Evolutionary conservation across 1,139 yeast genomes (phyloP).

Genomic region (Scheffersomyces insectosa): DNA sequence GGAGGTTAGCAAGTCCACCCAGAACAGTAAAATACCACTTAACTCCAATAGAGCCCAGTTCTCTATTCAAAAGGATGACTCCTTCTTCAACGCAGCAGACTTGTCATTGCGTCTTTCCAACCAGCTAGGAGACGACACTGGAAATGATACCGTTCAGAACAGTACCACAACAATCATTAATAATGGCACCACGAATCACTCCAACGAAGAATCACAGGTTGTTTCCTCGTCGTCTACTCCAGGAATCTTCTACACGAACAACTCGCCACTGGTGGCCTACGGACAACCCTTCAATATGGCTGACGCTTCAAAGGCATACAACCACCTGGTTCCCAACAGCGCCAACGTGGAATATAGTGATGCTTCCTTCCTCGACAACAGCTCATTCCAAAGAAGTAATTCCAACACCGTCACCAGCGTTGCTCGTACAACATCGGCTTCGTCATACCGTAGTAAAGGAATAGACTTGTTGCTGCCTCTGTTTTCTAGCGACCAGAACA

Average conservation of each 20-base stretch:
- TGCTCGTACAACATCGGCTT: too few relatives aligned
- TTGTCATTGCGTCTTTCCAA: slow-evolving; percentile 21
- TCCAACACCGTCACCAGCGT: not conserved
- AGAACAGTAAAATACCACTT: too few relatives aligned
- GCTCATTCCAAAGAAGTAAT: not conserved
- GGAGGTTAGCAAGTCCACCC: not conserved
- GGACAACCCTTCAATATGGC: not conserved
- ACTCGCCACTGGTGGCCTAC: not conserved
- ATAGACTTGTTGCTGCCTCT: slow-evolving; percentile 34
- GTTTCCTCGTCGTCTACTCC: slow-evolving; percentile 21
- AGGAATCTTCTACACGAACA: slow-evolving; percentile 11
- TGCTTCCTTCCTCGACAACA: slow-evolving; percentile 5
- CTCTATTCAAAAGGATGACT: not conserved
- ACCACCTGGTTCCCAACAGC: not conserved
- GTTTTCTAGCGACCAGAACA: slow-evolving; percentile 12
- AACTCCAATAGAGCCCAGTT: too few relatives aligned
- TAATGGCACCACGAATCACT: slow-evolving; percentile 10
- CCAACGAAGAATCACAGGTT: slow-evolving; percentile 4
- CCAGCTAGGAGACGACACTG: not conserved
- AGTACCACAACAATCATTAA: slow-evolving; percentile 19
- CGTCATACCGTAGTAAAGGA: slow-evolving; percentile 3
- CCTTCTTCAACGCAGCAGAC: slow-evolving; percentile 24
- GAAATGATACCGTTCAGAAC: too few relatives aligned
- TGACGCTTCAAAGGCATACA: not conserved
- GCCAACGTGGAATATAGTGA: not conserved